Conservation (phyloP, 2,329 filamentous ascomycete genomes). For the Drechslera avenae region DNA sequence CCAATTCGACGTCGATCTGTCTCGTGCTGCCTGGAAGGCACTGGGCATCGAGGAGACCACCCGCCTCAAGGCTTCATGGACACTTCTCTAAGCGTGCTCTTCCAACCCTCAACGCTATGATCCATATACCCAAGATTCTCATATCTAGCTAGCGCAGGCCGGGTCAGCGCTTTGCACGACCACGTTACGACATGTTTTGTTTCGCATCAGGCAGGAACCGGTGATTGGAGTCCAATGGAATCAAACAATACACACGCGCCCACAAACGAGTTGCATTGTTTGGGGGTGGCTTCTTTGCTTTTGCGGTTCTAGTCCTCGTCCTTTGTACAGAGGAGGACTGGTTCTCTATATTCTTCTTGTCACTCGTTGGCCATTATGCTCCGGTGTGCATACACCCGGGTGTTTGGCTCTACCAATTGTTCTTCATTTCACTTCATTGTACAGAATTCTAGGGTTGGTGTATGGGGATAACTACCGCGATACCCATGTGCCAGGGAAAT, state of each 20-base stretch:
- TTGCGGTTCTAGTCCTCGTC: not conserved
- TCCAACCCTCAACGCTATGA: constrained; percentile 22
- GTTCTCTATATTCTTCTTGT: constrained; percentile 30
- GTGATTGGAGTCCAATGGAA: constrained; percentile 28
- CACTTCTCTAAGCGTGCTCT: constrained; percentile 27
- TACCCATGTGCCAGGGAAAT: constrained; percentile 24
- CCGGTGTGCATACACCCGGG: constrained; percentile 1
- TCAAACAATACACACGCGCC: constrained; percentile 6
- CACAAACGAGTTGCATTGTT: constrained; percentile 19
- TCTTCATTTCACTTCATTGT: constrained; percentile 29
- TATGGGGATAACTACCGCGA: constrained; percentile 19
- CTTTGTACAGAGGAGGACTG: too few species aligned
- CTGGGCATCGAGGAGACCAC: constrained; percentile 31
- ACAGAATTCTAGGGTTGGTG: constrained; percentile 31
- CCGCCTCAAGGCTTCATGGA: constrained; percentile 36
- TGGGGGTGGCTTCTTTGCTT: constrained; percentile 4
- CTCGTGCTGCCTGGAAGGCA: constrained; percentile 36
- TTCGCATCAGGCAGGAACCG: constrained; percentile 32
- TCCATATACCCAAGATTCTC: constrained; percentile 38
- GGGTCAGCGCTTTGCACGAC: constrained; percentile 50
- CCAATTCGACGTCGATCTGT: constrained; percentile 37
- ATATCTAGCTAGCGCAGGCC: constrained; percentile 46
- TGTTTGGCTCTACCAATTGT: constrained; percentile 8
- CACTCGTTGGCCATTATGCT: constrained; percentile 27
- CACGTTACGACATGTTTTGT: constrained; percentile 35